Base-by-base conservation (phyloP, 768 basidiomycete genomes). In the Pulveroboletus sp. region DNA sequence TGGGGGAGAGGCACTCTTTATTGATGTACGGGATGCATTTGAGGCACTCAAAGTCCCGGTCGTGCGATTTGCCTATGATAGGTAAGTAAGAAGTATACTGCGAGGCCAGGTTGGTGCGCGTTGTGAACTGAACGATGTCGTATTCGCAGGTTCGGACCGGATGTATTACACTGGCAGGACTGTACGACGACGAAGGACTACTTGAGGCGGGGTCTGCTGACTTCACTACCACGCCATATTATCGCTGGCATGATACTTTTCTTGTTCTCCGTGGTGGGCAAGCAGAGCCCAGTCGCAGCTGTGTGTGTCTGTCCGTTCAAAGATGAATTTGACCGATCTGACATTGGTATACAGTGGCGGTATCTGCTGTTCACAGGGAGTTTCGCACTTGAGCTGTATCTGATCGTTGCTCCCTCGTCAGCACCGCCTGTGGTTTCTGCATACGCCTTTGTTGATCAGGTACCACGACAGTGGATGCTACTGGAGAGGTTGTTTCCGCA, bases 21-120 rank as follows among this genome's bases (percentile, higher is more conserved):
- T 91, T 42, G 65, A 71, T 40, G 82, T 87, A 5, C 71, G 88
- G 51, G 80, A 84, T 60, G 86, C 82, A 31, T 92, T 82, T 55
- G 89, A 93, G 55, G 82, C 85, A 2, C 66, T 93, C 26, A 89
- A 84, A 63, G 76, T 89, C 56, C 90, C 91, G 4, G 73, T 78
- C 8, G 82, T 82, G 39, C 69, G 90, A 43, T 93, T 91, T 71
- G 91, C 89, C 0, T 93, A 93, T 64, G 91, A 93, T 60, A 76
- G 89, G 85, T 88, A 57, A 46, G 85, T 87, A 57, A 45, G 78
- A 63, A 17, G 0, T 42, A 13, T 43, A n/a, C 4, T 1, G 1
- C 13, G 18, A n/a, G 3, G 36, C 11, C 14, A 9, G 31, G 54
- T 35, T 27, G 39, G 21, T 38, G 15, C 27, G 14, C 35, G 6